A percentile compares a stretch with the other conserved stretches of the same genome.
Conservation (phyloP, 2,329 filamentous ascomycete species). For the Bipolaris zeicola region DNA sequence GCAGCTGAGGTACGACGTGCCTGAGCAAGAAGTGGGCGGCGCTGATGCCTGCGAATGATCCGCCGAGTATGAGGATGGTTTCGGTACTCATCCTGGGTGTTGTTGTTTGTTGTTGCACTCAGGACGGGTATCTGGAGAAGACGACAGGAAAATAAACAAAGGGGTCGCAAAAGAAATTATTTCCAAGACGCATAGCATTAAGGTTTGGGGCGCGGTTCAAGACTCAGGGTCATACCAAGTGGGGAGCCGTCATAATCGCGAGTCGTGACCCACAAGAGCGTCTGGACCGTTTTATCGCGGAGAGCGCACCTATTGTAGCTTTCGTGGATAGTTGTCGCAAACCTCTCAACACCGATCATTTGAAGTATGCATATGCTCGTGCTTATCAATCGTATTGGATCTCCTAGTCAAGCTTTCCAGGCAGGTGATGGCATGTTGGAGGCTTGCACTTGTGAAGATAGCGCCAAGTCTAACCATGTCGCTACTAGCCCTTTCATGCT, state of each 20-base stretch:
- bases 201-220: constrained; percentile 17
- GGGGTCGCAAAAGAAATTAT: constrained; percentile 11
- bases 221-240: constrained; percentile 16
- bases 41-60: constrained; percentile 44
- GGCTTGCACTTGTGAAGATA: constrained; percentile 5
- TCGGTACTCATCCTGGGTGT: constrained; percentile 38
- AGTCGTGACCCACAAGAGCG: constrained; percentile 9
- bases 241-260: constrained; percentile 21
- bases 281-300: constrained; percentile 1
- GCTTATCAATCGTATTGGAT: constrained; percentile 8
- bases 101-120: background rate
- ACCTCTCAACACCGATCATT: background rate
- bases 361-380: constrained; percentile 5
- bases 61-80: constrained; percentile 46
- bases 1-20: constrained; percentile 43
- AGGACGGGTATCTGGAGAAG: constrained; percentile 14
- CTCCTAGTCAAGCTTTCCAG: background rate
- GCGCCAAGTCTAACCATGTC: constrained; percentile 1
- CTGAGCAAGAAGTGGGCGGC: constrained; percentile 46
- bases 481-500: constrained; percentile 8
- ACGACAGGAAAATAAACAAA: constrained; percentile 8
- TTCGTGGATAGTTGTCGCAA: constrained; percentile 5
- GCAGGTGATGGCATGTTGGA: constrained; percentile 1
- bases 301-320: background rate
- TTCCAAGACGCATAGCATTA: constrained; percentile 16